Base-by-base conservation (phyloP, 305 asterid species). In the Fraxinus paxiana region DNA sequence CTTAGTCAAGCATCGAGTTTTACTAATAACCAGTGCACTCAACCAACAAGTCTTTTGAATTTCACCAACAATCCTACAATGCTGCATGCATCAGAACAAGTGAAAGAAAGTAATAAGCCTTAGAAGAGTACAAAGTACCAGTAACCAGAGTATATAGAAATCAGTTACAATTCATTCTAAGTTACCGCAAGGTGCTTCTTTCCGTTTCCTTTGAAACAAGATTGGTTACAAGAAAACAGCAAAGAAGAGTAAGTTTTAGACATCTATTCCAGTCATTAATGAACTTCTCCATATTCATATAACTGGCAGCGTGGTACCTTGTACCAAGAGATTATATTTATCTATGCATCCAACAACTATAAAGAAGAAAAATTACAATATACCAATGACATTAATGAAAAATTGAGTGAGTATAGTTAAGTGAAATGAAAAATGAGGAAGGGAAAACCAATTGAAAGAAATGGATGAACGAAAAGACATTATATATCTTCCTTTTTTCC, bases 1-100 rank as follows among this genome's bases (percentile, higher is more conserved):
- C 34, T 9, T 61, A 73, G 77, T 65, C 63, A 75, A 70, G 78
- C 75, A 69, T 51, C 63, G 77, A 54, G 41, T 59, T 70, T 22
- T 78, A 56, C 82, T 30, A 65, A 76, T 75, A 46, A 67, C 43
- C 76, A 33, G 74, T 59, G 26, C 43, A 48, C 18, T n/a, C 76
- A 65, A 69, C 3, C 59, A 69, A 54, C 33, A 24, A 79, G 7
- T 30, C 73, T 18, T 28, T 28, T 51, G 77, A 76, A 75, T 82
- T 79, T 70, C 41, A 69, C 10, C 73, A 26, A 78, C 34, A 76
- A 78, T 61, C 46, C 33, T 35, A 75, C 18, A 77, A 46, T 30
- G 67, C 73, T 28, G 30, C 69, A 72, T 38, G 61, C 77, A 79
- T 63, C 48, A 79, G 46, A 79, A 48, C 34, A 56, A 56, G 35